Evolutionary conservation across 2,329 filamentous ascomycete species (phyloP), one percentile per base, ranked within the genome.

Genomic region (Geosmithia putterillii): DNA sequence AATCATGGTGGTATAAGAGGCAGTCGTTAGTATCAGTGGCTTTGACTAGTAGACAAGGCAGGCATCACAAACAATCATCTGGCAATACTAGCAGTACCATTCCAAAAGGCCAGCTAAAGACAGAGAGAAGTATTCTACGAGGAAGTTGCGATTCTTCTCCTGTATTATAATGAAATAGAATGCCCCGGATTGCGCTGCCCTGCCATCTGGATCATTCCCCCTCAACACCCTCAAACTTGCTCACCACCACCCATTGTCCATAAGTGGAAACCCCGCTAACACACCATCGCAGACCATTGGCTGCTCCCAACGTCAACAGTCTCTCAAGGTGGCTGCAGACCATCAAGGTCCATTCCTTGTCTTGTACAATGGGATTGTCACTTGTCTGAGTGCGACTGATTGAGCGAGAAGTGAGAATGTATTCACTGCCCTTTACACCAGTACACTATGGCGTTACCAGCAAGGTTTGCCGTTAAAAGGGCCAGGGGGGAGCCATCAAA

Each of bases 281-380:
- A 4, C n/a, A 47, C 45, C 40, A 40, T 19, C 43, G 8, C 25
- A 7, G 22, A 25, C 61, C 55, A 62, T 62, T 62, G 58, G 59
- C 40, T 38, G 36, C 34, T 15, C 22, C 41, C 17, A 8, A 20
- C 7, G 20, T 21, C 35, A n/a, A 15, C 35, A 17, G 21, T 18
- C 38, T 17, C 38, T 44, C 43, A 41, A 44, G 43, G 43, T 44
- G 17, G 15, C n/a, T 21, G 7, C 36, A 9, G 9, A 19, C 25
- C 42, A 41, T 41, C 42, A 44, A 43, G 42, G 42, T 43, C 23
- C 19, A 25, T 25, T 25, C 23, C 7, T 32, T 14, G 28, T 32
- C 10, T 6, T 32, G 10, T 12, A 12, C 10, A 32, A 32, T 14
- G 23, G 10, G 6, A 32, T 14, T 12, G n/a, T n/a, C n/a, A n/a